phyloP scores from a whole-genome alignment of 257 asterid genomes.

The Nicotiana otophora region DNA sequence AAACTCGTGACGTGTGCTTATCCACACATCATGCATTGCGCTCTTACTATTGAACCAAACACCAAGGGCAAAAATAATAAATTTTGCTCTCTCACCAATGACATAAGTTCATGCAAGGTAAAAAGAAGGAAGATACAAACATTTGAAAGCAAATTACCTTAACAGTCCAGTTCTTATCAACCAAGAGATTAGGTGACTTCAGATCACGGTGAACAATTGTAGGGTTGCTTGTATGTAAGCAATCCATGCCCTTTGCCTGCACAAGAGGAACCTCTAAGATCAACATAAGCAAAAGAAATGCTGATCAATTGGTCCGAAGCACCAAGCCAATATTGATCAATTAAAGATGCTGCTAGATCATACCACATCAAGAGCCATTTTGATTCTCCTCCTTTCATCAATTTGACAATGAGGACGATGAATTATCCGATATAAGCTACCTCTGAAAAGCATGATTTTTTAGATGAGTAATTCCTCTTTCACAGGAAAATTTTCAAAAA shows the following conservation, averaged over 20 bases:
- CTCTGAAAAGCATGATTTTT: slow-evolving; percentile 47
- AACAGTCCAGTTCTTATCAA: slow-evolving; percentile 93
- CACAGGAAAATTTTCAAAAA: neutral
- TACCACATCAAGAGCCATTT: slow-evolving; percentile 99
- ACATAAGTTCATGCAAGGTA: slow-evolving; percentile 3
- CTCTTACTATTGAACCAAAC: neutral
- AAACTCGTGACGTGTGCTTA: neutral
- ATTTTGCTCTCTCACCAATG: neutral
- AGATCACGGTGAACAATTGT: slow-evolving; percentile 98
- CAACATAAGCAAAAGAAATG: neutral
- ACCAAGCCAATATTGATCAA: neutral
- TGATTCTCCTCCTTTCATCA: slow-evolving; percentile 89
- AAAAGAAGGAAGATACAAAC: neutral
- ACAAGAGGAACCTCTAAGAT: slow-evolving; percentile 26
- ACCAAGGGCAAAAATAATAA: neutral
- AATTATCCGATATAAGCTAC: slow-evolving; percentile 92
- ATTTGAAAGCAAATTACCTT: slow-evolving; percentile 47
- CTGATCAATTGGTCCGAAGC: neutral
- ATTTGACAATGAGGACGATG: slow-evolving; percentile 96
- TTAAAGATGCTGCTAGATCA: neutral
- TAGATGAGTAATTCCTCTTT: neutral
- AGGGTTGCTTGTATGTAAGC: slow-evolving; percentile 94
- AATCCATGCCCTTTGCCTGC: slow-evolving; percentile 98
- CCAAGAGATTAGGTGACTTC: slow-evolving; percentile 96
- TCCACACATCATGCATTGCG: neutral